phyloP scores from a whole-genome alignment of 768 basidiomycete species.

The Panaeolus papilionaceus region DNA sequence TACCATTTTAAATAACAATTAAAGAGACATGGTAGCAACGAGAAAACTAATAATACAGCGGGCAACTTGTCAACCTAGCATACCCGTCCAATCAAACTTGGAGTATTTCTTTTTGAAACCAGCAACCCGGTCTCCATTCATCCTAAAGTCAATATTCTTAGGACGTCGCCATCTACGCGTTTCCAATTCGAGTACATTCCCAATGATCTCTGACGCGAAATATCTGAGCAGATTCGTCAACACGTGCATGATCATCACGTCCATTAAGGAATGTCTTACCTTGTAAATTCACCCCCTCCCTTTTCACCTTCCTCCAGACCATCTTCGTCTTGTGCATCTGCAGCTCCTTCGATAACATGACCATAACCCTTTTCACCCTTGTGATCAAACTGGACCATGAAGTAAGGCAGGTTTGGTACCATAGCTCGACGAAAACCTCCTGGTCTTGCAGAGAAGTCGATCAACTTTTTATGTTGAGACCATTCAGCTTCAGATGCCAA shows the following conservation, averaged over 20 bases:
- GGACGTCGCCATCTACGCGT: constrained; percentile 88
- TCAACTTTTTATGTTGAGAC: constrained; percentile 98
- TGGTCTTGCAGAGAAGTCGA: constrained; percentile 88
- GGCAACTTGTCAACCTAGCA: constrained; percentile 51
- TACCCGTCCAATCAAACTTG: constrained; percentile 81
- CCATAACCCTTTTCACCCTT: constrained; percentile 98
- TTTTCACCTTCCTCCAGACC: constrained; percentile 86
- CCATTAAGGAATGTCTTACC: constrained; percentile 50
- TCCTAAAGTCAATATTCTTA: constrained; percentile 69
- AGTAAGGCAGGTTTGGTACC: constrained; percentile 97
- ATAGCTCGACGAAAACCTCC: constrained; percentile 95
- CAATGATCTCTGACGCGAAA: constrained; percentile 95
- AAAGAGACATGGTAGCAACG: too few species aligned
- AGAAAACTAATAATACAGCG: neutral
- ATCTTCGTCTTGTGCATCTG: constrained; percentile 67
- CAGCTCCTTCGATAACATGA: constrained; percentile 94
- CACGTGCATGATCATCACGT: neutral
- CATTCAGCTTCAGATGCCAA: constrained; percentile 93
- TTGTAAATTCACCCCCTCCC: constrained; percentile 91
- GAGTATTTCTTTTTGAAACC: constrained; percentile 79
- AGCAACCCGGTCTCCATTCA: constrained; percentile 73
- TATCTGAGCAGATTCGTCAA: constrained; percentile 56
- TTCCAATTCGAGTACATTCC: constrained; percentile 88
- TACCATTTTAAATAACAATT: neutral
- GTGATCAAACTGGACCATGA: constrained; percentile 98